Conservation (phyloP, 305 asterid genomes). For the Fraxinus floribunda region DNA sequence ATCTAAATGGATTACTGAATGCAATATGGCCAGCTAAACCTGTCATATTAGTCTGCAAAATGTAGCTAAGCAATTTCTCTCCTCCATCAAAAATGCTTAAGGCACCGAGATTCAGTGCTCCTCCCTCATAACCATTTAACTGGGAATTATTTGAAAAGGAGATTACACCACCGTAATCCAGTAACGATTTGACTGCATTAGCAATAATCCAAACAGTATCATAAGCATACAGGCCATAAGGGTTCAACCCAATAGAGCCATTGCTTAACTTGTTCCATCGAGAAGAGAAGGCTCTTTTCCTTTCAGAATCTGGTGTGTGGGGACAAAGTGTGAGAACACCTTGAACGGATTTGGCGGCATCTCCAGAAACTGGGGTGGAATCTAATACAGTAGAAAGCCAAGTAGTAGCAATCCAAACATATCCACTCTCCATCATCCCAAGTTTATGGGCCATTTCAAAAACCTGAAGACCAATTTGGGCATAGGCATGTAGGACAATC, state of each 20-base stretch:
- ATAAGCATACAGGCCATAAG: slow-evolving; percentile 69
- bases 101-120: slow-evolving; percentile 52
- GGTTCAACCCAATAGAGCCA: slow-evolving; percentile 61
- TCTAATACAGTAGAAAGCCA: slow-evolving; percentile 79
- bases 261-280: slow-evolving; percentile 64
- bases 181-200: slow-evolving; percentile 49
- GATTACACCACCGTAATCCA: slow-evolving; percentile 51
- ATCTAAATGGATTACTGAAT: slow-evolving; percentile 47
- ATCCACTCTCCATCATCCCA: slow-evolving; percentile 66
- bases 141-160: slow-evolving; percentile 57
- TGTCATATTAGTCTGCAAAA: slow-evolving; percentile 50
- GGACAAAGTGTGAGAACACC: slow-evolving; percentile 72
- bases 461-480: slow-evolving; percentile 48
- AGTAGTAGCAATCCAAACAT: slow-evolving; percentile 88
- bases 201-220: slow-evolving; percentile 84
- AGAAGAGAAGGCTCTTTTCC: slow-evolving; percentile 50
- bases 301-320: slow-evolving; percentile 57
- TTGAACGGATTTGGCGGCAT: slow-evolving; percentile 43
- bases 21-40: slow-evolving; percentile 68
- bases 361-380: slow-evolving; percentile 35
- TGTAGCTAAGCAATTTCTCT: slow-evolving; percentile 40
- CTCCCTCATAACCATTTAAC: slow-evolving; percentile 37
- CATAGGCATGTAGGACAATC: slow-evolving; percentile 52
- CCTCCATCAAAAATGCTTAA: slow-evolving; percentile 71
- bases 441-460: slow-evolving; percentile 56